These are phyloP conservation scores for Populus euphratica DNA, from an alignment of 345 rosid genomes.

Conservation along the genomic window DNA sequence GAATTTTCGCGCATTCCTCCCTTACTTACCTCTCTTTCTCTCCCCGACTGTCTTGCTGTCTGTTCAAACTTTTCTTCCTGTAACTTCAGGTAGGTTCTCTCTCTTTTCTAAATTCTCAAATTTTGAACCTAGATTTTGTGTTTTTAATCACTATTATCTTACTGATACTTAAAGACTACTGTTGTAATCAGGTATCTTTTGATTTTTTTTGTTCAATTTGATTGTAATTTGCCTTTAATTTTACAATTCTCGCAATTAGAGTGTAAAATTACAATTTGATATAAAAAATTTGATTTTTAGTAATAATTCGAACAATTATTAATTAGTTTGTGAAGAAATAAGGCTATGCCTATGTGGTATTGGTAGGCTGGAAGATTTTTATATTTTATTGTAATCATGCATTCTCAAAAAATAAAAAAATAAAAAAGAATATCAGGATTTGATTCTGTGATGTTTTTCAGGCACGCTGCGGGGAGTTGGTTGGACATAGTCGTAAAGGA, in stretches of 20 bases:
- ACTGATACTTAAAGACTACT: neutral
- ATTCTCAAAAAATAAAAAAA: too few relatives aligned
- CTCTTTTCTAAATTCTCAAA: neutral
- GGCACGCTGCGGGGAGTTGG: too few relatives aligned
- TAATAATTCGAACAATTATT: too few relatives aligned
- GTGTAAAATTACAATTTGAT: too few relatives aligned
- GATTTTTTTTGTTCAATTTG: neutral
- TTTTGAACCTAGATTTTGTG: neutral
- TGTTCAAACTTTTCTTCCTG: neutral
- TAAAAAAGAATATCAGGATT: neutral
- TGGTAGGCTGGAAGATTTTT: too few relatives aligned
- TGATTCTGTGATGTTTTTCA: neutral
- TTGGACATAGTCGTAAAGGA: too few relatives aligned
- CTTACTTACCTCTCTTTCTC: neutral
- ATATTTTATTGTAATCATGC: too few relatives aligned
- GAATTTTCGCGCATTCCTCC: neutral
- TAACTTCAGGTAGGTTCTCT: neutral
- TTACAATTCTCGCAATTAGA: too few relatives aligned
- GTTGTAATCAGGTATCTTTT: neutral
- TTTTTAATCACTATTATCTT: neutral
- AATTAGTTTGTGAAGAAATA: too few relatives aligned
- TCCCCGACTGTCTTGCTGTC: neutral
- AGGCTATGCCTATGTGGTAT: too few relatives aligned
- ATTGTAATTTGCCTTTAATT: too few relatives aligned
- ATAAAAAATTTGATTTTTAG: too few relatives aligned